These are phyloP conservation scores for Mycena leptocephala DNA, from an alignment of 768 basidiomycete species.

Conservation along the genomic window DNA sequence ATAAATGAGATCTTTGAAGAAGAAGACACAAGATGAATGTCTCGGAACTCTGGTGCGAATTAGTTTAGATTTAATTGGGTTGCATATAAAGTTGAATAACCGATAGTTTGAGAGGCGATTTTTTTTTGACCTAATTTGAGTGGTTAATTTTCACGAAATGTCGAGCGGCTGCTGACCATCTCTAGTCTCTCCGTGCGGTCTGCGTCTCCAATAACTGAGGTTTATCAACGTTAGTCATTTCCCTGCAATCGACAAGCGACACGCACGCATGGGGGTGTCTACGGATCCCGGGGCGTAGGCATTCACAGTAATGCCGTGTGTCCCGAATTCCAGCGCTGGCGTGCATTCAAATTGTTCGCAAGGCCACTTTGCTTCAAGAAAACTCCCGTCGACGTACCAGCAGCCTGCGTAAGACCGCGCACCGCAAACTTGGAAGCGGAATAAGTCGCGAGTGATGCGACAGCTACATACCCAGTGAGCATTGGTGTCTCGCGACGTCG, in stretches of 20 bases:
- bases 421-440: constrained; percentile 59
- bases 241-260: neutral
- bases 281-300: constrained; percentile 44
- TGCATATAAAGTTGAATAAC: too few species aligned
- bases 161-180: too few species aligned
- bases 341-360: neutral
- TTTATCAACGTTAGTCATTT: neutral
- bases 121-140: too few species aligned
- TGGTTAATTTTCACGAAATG: too few species aligned
- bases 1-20: constrained; percentile 51
- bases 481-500: neutral
- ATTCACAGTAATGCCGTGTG: constrained; percentile 44
- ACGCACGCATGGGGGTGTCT: constrained; percentile 26
- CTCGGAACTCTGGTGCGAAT: neutral
- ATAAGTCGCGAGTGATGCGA: constrained; percentile 44
- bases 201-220: neutral
- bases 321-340: constrained; percentile 49
- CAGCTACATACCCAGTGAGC: neutral
- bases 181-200: neutral
- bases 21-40: constrained; percentile 49
- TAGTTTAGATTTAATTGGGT: neutral
- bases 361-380: neutral
- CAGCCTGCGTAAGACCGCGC: constrained; percentile 58
- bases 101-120: too few species aligned
- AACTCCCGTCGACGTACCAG: constrained; percentile 40